A percentile compares a stretch with the other conserved stretches of the same genome.
These are phyloP conservation scores for Penicillium mononematosum DNA, from an alignment of 495 filamentous ascomycete genomes.

Conservation along the genomic window DNA sequence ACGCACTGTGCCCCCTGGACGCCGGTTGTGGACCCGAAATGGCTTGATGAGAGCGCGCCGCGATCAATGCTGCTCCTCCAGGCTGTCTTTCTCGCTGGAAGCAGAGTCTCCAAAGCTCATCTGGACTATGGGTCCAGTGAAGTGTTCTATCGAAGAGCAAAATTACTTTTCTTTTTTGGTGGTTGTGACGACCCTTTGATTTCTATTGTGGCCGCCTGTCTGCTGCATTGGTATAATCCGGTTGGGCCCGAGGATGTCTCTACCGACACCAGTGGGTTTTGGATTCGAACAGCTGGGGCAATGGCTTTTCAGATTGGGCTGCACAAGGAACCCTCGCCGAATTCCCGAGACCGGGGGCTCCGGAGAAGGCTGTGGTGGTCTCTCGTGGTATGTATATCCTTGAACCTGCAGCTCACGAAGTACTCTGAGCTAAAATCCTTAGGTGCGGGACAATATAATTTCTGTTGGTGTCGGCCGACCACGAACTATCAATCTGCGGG, in stretches of 20 bases:
- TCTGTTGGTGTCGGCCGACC: constrained; percentile 33
- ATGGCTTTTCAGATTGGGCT: constrained; percentile 35
- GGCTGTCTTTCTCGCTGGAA: constrained; percentile 29
- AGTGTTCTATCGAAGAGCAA: constrained; percentile 31
- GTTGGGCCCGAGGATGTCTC: constrained; percentile 33
- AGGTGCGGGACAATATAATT: constrained; percentile 35
- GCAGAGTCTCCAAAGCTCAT: constrained; percentile 30
- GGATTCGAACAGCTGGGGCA: constrained; percentile 32
- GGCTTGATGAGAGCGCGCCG: constrained; percentile 24
- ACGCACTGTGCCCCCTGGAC: constrained; percentile 32
- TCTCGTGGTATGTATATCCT: constrained; percentile 23
- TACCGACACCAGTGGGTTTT: constrained; percentile 33
- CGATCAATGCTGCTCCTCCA: constrained; percentile 31
- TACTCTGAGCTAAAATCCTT: not conserved
- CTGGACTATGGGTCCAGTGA: constrained; percentile 32
- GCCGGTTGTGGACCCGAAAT: constrained; percentile 29
- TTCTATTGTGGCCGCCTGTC: constrained; percentile 32
- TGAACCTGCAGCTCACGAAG: no score
- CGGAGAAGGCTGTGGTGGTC: constrained; percentile 33
- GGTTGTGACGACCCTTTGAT: constrained; percentile 28
- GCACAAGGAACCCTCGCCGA: constrained; percentile 29
- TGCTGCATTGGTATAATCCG: constrained; percentile 34
- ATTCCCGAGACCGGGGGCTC: constrained; percentile 26
- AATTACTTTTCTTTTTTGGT: constrained; percentile 33
- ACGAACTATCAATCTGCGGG: constrained; percentile 30